phyloP scores from a whole-genome alignment of 2,329 filamentous ascomycete genomes.

The Xylaria polymorpha region DNA sequence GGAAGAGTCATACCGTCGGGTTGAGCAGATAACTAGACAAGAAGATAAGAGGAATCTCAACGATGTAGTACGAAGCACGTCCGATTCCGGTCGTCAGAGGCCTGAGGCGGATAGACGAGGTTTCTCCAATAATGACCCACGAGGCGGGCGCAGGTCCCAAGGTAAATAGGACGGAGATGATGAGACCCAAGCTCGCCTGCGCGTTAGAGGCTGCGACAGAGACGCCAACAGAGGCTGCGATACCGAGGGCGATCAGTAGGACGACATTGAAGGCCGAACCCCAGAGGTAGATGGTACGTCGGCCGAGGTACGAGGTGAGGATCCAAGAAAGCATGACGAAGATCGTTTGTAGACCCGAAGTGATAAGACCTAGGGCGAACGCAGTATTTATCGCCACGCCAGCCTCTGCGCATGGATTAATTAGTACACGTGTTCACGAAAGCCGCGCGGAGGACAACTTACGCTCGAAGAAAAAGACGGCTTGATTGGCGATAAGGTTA shows the following conservation, averaged over 20 bases:
- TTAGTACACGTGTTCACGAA: neutral
- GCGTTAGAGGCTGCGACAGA: constrained; percentile 60
- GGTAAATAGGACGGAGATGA: constrained; percentile 73
- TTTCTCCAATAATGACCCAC: constrained; percentile 75
- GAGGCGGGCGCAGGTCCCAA: constrained; percentile 72
- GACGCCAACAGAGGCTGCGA: constrained; percentile 64
- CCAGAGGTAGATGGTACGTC: constrained; percentile 38
- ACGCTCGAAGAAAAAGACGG: constrained; percentile 70
- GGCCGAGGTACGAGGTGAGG: constrained; percentile 71
- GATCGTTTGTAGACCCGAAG: constrained; percentile 51
- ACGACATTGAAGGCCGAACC: constrained; percentile 32
- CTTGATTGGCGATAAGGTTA: constrained; percentile 72
- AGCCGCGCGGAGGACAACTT: constrained; percentile 43
- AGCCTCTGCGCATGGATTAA: constrained; percentile 61
- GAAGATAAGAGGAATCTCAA: constrained; percentile 75
- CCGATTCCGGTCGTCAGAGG: constrained; percentile 74
- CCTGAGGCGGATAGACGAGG: constrained; percentile 71
- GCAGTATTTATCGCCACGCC: constrained; percentile 62
- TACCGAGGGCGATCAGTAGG: constrained; percentile 56
- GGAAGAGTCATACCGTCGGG: constrained; percentile 50
- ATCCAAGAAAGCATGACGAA: constrained; percentile 76
- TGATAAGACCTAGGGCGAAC: constrained; percentile 37
- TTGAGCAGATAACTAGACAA: constrained; percentile 71
- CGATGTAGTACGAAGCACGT: constrained; percentile 71
- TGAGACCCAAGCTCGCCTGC: constrained; percentile 71